phyloP scores from a whole-genome alignment of 208 protist genomes.

The Crithidia expoeki region DNA sequence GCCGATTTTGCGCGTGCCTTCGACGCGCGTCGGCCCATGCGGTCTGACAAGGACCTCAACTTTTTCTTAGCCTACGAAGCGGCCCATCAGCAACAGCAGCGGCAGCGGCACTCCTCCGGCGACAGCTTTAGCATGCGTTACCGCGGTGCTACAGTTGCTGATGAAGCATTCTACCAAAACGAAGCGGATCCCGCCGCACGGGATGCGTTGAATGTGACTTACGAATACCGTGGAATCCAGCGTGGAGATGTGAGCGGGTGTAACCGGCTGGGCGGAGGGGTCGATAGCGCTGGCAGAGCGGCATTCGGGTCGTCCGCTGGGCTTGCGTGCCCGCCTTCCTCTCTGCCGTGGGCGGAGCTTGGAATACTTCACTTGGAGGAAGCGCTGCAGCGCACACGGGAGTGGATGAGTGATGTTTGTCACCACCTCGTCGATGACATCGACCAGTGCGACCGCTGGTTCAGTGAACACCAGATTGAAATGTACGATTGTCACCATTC shows the following conservation, averaged over 20 bases:
- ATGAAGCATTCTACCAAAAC: neutral
- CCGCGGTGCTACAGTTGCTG: neutral
- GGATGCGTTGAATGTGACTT: slow-evolving; percentile 9
- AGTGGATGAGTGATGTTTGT: slow-evolving; percentile 70
- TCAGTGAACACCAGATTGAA: slow-evolving; percentile 48
- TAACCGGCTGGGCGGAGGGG: too few relatives aligned
- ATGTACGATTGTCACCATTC: slow-evolving; percentile 71
- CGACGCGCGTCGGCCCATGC: slow-evolving; percentile 43
- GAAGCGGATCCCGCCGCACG: neutral
- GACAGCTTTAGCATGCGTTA: neutral
- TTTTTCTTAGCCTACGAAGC: slow-evolving; percentile 41
- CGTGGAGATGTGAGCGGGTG: too few relatives aligned
- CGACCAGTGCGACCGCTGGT: slow-evolving; percentile 67
- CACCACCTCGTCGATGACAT: slow-evolving; percentile 56
- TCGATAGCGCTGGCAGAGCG: too few relatives aligned
- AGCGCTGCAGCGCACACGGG: slow-evolving; percentile 48
- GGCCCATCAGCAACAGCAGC: slow-evolving; percentile 20
- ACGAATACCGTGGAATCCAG: neutral
- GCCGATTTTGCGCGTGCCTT: slow-evolving; percentile 11
- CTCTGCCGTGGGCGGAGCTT: slow-evolving; percentile 53
- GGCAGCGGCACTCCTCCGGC: neutral
- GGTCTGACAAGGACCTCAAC: slow-evolving; percentile 41
- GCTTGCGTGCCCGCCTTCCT: slow-evolving; percentile 1
- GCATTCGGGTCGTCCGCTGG: neutral
- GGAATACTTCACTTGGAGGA: slow-evolving; percentile 55